phyloP scores from a whole-genome alignment of 768 basidiomycete genomes.

The Coprinopsis marcescibilis region DNA sequence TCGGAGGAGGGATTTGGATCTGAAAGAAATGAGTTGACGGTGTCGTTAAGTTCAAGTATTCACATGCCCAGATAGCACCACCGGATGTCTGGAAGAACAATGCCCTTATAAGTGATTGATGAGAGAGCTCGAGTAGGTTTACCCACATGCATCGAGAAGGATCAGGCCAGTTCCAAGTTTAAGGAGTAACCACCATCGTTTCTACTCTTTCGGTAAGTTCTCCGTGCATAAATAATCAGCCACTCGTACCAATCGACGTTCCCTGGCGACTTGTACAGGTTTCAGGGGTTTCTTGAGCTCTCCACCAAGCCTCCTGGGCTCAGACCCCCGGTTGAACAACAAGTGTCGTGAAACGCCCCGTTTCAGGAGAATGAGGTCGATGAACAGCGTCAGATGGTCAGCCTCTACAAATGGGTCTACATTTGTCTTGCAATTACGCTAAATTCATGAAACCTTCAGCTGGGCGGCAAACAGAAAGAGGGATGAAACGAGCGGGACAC shows the following conservation, averaged over 20 bases:
- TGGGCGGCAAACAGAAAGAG: neutral
- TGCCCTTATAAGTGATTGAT: neutral
- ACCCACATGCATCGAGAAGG: conserved; percentile 69
- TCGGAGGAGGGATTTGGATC: conserved; percentile 34
- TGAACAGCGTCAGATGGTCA: conserved; percentile 61
- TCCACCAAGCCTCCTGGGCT: conserved; percentile 43
- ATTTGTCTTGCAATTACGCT: conserved; percentile 60
- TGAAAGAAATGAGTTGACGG: conserved; percentile 14
- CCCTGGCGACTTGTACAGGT: neutral
- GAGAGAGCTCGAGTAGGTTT: conserved; percentile 9
- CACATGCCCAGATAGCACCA: conserved; percentile 65
- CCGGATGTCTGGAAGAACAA: conserved; percentile 66
- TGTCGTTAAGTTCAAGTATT: neutral
- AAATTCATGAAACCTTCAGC: neutral
- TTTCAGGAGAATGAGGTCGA: conserved; percentile 81
- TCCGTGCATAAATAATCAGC: neutral
- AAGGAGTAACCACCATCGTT: conserved; percentile 53
- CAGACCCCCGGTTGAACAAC: conserved; percentile 71
- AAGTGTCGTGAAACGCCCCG: conserved; percentile 77
- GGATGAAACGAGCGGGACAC: conserved; percentile 22
- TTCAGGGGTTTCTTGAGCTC: conserved; percentile 11
- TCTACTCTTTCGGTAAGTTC: conserved; percentile 27
- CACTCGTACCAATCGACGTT: neutral
- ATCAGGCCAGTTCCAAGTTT: conserved; percentile 55
- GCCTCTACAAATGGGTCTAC: conserved; percentile 89